Base-by-base conservation (phyloP, 1,284 basidiomycete genomes). In the Cerrena zonata region DNA sequence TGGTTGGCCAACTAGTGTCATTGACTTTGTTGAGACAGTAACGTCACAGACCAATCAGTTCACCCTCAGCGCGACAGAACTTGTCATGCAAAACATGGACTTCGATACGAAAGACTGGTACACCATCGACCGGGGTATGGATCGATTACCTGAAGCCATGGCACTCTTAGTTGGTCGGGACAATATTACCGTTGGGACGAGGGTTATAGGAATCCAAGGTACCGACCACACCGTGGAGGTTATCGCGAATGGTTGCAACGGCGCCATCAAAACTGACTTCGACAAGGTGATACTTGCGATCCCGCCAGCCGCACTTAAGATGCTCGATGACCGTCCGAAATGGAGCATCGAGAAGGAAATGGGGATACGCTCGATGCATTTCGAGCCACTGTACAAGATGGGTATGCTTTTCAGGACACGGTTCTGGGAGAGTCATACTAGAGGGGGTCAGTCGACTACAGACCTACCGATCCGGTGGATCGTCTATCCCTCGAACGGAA, bases 381-480 rank as follows among this genome's bases (percentile, higher is more conserved):
- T 64, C 50, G 64, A 64, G 30, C 51, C 63, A 2, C 51, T 62
- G 11, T 61, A 54, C 56, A 72, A 72, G 51, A 58, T 72, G 25
- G 69, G 62, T 2, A 34, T 72, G n/a, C 62, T 63, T 18, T 72
- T 72, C 56, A 62, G 60, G 45, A 61, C 61, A 2, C 53, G 63
- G 21, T 73, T 69, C 60, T 72, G 71, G 71, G 65, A 66, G 42
- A 54, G 53, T 15, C 55, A 55, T 11, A 61, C 63, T 2, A 11
- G 57, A 2, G 70, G 69, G 5, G 69, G 70, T 1, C 68, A 69
- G 51, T 61, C 68, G 4, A 61, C 54, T 18, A 72, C 68, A 1
- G 69, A 73, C 48, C 61, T 69, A 2, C 65, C 68, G 2, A 63
- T 69, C 24, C 62, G 66, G 11, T 63, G 60, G 19, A 61, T 72